These are phyloP conservation scores for Cunninghamia lanceolata DNA, from an alignment of 75 land plant genomes.

Conservation along the genomic window DNA sequence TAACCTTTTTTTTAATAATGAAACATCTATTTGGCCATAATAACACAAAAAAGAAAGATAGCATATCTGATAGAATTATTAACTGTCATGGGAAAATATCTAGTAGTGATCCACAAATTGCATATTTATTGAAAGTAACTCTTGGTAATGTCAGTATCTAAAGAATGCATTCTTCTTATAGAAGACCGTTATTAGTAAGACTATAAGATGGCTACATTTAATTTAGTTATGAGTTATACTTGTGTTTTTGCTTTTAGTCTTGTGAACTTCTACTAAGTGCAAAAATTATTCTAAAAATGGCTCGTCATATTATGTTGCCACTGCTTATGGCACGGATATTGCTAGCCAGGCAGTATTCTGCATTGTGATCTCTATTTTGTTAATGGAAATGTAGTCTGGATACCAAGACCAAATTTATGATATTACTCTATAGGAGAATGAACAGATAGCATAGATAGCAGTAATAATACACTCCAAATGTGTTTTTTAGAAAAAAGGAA, in stretches of 20 bases:
- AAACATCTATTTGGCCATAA: not conserved
- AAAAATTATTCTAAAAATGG: not conserved
- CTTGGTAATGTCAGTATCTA: not conserved
- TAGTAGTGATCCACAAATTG: not conserved
- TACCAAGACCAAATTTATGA: not conserved
- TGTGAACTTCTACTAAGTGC: not conserved
- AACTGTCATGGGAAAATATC: not conserved
- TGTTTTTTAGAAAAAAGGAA: not conserved
- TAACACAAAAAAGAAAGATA: not conserved
- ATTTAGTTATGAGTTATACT: not conserved
- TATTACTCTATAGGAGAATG: not conserved
- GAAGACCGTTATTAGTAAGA: not conserved
- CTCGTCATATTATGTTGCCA: not conserved
- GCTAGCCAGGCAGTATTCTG: not conserved
- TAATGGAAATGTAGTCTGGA: not conserved
- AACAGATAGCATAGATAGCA: not conserved
- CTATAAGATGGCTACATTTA: not conserved
- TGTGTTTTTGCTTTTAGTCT: not conserved
- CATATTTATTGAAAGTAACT: not conserved
- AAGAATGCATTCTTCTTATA: not conserved
- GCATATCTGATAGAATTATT: not conserved
- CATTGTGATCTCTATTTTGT: not conserved
- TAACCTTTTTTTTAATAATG: not conserved
- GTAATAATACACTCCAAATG: not conserved
- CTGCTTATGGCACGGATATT: not conserved